Evolutionary conservation across 108 stramenopile species (phyloP), one percentile per base, ranked within the genome.

Genomic region (Cyclotella choctawhatcheeana): DNA sequence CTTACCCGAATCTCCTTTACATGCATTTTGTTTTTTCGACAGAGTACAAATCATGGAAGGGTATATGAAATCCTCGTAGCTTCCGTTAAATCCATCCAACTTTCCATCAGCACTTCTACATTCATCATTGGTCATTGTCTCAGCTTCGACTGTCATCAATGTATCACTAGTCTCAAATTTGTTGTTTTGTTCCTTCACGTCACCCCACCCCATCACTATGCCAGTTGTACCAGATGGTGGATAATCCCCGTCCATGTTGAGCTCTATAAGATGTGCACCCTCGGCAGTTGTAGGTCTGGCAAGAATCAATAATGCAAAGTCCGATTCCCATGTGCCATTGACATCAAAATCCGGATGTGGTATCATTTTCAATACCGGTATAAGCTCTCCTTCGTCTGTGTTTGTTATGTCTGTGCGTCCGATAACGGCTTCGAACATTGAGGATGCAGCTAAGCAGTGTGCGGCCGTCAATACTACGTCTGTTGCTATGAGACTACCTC

Each of bases 131-230:
- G 21, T 60, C 10, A 60, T 60, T 0, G 27, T 40, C 6, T 60
- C 59, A 40, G 59, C 37, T 40, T 60, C 59, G 24, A 60, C 59
- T 21, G 24, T 43, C 59, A 60, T 60, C 24, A 60, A 60, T 43
- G 16, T 14, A 18, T 60, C 59, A 60, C 59, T 60, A 18, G 40
- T 5, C 25, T 44, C 8, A 43, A 20, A 60, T 43, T 60, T 40
- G 2, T 60, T 24, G 1, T 0, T 24, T 43, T 60, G 35, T 40
- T 60, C 37, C 25, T 60, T 40, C 35, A 60, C n/a, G 43, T 60
- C 59, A 20, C 59, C 59, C 59, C 59, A 60, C 10, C 59, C 59
- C 59, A 60, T 60, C 20, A 25, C 37, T 26, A 43, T 43, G 6
- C 21, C 35, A 3, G 20, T 5, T 24, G 59, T 60, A 1, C 40